Conservation (phyloP, 352 stramenopile genomes). For the Phytophthora agathidicida region DNA sequence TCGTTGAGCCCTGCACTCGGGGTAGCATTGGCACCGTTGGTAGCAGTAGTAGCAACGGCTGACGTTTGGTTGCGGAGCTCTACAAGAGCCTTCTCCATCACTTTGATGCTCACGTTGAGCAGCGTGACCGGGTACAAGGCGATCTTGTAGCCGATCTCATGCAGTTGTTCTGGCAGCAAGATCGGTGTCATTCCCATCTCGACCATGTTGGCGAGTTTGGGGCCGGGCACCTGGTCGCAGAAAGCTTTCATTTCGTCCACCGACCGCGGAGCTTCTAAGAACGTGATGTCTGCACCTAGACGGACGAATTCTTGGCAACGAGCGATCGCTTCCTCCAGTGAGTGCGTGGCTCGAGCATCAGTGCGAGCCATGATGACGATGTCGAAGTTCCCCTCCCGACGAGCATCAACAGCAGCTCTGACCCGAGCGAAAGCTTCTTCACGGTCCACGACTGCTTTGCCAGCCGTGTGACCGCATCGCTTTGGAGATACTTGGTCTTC, state of each 20-base stretch:
- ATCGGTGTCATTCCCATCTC: slow-evolving; percentile 93
- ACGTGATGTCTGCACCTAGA: slow-evolving; percentile 80
- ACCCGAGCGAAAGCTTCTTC: slow-evolving; percentile 89
- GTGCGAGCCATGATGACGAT: slow-evolving; percentile 95
- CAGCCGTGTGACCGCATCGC: slow-evolving; percentile 92
- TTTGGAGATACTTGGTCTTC: slow-evolving; percentile 96
- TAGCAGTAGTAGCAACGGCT: background rate
- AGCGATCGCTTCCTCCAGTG: slow-evolving; percentile 92
- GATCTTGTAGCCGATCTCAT: slow-evolving; percentile 93
- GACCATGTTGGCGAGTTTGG: slow-evolving; percentile 97
- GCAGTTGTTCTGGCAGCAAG: slow-evolving; percentile 79
- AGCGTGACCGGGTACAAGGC: slow-evolving; percentile 93
- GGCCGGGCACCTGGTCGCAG: slow-evolving; percentile 87
- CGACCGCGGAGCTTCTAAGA: slow-evolving; percentile 92
- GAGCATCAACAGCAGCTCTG: slow-evolving; percentile 90
- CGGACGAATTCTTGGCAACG: slow-evolving; percentile 92
- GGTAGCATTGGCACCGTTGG: slow-evolving; percentile 27
- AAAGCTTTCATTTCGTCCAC: slow-evolving; percentile 93
- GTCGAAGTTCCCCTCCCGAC: slow-evolving; percentile 80
- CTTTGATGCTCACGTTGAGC: slow-evolving; percentile 92
- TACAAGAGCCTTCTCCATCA: slow-evolving; percentile 87
- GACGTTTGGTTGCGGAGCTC: slow-evolving; percentile 73
- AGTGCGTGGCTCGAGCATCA: slow-evolving; percentile 90
- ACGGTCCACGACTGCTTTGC: slow-evolving; percentile 89
- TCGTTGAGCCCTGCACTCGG: slow-evolving; percentile 65